Evolutionary conservation across 139 green algal species (phyloP), one percentile per base, ranked within the genome.

Genomic region (Nannochloris sp.): DNA sequence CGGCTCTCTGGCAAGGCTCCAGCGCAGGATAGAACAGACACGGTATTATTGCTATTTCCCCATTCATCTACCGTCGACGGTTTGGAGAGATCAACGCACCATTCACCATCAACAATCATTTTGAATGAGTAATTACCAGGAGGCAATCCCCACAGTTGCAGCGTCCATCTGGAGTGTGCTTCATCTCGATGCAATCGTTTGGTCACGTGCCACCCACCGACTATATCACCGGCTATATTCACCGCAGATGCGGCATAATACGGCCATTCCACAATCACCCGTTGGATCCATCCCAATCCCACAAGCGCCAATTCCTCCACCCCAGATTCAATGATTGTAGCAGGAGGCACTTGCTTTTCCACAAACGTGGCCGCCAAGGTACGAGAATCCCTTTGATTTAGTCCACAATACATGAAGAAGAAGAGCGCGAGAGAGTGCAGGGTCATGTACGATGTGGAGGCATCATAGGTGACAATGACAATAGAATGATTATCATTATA

Each of bases 21-120:
- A 23, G 27, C 11, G 43, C 15, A 14, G 1, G 34, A 40, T 40
- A 19, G 15, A 23, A 83, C 69, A 36, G 71, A 60, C 27, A 85
- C 48, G 27, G 90, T 72, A 25, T 91, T 92, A 74, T 91, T 91
- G 64, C 66, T 79, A 69, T 91, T 91, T 49, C 82, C 85, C 8
- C 48, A 34, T 1, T 16, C 18, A 67, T 82, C 70, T 25, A 64
- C 29, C 19, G 78, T 71, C 19, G 76, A 81, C 19, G 78, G 70
- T 8, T 65, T 71, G 0, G 60, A 36, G 10, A 74, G 59, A 63
- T 91, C 85, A 9, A 85, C 66, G 2, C 74, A 71, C 85, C 85
- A 91, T 23, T 63, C 77, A 49, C 76, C 76, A 56, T 92, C 82
- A 34, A 92, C 72, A 21, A 92, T 84, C 34, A 40, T 40, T 40